Conservation (phyloP, 1,284 basidiomycete genomes). For the Sporisorium iseilematis-ciliati region DNA sequence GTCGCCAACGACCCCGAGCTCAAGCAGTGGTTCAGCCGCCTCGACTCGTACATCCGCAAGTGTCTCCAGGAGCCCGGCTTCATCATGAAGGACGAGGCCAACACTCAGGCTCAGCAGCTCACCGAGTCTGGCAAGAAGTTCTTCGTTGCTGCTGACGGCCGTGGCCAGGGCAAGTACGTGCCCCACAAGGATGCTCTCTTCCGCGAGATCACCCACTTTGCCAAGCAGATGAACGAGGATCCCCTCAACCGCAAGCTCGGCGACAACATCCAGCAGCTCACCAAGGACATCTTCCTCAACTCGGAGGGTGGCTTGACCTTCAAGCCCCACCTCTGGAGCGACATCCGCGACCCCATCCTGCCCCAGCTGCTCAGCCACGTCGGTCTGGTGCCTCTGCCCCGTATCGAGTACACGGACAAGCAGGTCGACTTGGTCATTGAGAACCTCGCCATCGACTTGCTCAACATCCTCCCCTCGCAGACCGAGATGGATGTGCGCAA, state of each 20-base stretch:
- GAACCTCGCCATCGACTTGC: constrained; percentile 88
- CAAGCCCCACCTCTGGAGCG: constrained; percentile 87
- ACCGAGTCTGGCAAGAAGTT: constrained; percentile 62
- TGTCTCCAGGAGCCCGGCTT: constrained; percentile 88
- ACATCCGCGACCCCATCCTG: constrained; percentile 83
- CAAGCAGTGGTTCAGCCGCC: constrained; percentile 78
- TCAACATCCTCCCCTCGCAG: constrained; percentile 76
- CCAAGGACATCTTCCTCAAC: constrained; percentile 81
- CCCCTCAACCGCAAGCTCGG: constrained; percentile 84
- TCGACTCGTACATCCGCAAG: constrained; percentile 74
- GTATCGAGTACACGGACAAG: constrained; percentile 66
- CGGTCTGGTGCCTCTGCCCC: constrained; percentile 84
- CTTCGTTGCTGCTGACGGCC: constrained; percentile 70
- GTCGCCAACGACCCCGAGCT: constrained; percentile 82
- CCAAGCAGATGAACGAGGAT: constrained; percentile 85
- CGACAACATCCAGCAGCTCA: constrained; percentile 83
- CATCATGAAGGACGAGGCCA: constrained; percentile 81
- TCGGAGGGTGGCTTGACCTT: constrained; percentile 75
- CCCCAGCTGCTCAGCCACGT: constrained; percentile 78
- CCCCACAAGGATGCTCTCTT: constrained; percentile 85
- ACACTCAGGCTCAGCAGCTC: constrained; percentile 72
- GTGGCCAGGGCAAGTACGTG: constrained; percentile 79
- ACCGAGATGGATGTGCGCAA: constrained; percentile 85
- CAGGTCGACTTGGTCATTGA: constrained; percentile 81
- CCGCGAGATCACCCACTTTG: constrained; percentile 79